Evolutionary conservation across 2,329 filamentous ascomycete species (phyloP), one percentile per base, ranked within the genome.

Genomic region (Fusarium temperatum): DNA sequence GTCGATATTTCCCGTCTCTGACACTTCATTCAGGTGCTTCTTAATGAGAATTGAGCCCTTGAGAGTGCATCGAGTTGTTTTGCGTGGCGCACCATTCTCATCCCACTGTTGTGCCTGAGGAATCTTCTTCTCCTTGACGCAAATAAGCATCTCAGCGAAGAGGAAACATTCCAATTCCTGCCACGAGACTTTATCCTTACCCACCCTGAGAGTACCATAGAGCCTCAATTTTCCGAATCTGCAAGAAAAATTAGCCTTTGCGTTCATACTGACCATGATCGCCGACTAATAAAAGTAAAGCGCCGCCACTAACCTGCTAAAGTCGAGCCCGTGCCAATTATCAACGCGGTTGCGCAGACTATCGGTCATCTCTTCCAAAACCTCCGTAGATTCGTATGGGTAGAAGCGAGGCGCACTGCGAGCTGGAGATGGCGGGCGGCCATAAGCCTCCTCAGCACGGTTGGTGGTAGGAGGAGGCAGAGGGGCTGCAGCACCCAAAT

Each of bases 81-180:
- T 95, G 63, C 88, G 88, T 28, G 87, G 88, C 2, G 86, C 80
- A 9, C 86, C 85, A 24, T 84, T 85, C 60, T 90, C 90, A 57
- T 91, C 92, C 89, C 93, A 95, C 74, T 93, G 90, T 58, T 90
- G 88, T 44, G 88, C 70, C 30, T 83, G 81, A 6, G 44, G 86
- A 75, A 87, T 83, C 84, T 95, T 98, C 89, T 98, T 98, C 84
- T 98, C 96, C 84, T 98, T 99, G 70, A 99, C 95, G 80, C 96
- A 99, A 74, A 99, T 99, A 78, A 99, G 92, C 96, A 99, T 99
- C 84, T 99, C 96, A 9, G 93, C 94, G 80, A 99, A 99, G 36
- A 99, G 88, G 81, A 94, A 99, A 82, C 96, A 99, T 82, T 99
- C 95, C 63, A 99, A 85, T 81, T 98, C 96, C 85, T 99, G 96